Evolutionary conservation across 1,284 basidiomycete genomes (phyloP).

Genomic region (Sporisorium sorghi): DNA sequence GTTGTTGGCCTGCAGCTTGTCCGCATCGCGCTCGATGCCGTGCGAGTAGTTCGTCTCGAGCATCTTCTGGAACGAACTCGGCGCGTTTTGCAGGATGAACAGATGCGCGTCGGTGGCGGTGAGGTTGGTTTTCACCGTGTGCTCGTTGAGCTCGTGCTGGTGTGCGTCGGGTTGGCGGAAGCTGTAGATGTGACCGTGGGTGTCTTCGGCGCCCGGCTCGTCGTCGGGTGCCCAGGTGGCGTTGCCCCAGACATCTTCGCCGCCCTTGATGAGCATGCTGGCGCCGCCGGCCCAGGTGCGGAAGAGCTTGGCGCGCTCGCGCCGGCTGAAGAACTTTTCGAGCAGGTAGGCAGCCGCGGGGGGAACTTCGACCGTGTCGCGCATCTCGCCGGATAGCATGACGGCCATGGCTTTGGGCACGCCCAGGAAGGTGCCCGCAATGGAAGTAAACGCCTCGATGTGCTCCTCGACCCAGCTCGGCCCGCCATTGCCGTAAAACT

Average conservation of each 20-base stretch:
- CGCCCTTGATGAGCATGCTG: constrained; percentile 78
- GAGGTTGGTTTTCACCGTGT: constrained; percentile 70
- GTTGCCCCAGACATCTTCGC: constrained; percentile 90
- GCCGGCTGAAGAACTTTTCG: constrained; percentile 80
- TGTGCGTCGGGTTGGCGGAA: constrained; percentile 74
- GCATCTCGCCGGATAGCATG: constrained; percentile 91
- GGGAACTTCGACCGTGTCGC: constrained; percentile 88
- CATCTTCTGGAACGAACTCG: constrained; percentile 86
- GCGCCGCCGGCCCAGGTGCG: constrained; percentile 94
- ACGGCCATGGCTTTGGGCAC: constrained; percentile 92
- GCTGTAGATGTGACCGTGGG: constrained; percentile 81
- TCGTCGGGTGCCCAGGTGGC: constrained; percentile 67
- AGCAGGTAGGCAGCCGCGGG: constrained; percentile 82
- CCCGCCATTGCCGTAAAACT: constrained; percentile 83
- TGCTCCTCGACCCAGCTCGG: constrained; percentile 88
- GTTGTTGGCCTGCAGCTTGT: constrained; percentile 65
- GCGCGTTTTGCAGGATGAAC: constrained; percentile 88
- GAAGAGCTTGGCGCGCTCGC: constrained; percentile 90
- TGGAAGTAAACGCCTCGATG: constrained; percentile 72
- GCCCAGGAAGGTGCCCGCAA: constrained; percentile 86
- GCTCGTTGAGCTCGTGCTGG: constrained; percentile 43
- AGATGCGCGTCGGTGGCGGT: constrained; percentile 80
- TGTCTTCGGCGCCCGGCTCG: constrained; percentile 43
- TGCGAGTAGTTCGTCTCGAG: constrained; percentile 89
- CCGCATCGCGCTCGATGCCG: constrained; percentile 83